Evolutionary conservation across 179 eudicot genomes (phyloP), one percentile per base, ranked within the genome.

Genomic region (Gypsophila paniculata): DNA sequence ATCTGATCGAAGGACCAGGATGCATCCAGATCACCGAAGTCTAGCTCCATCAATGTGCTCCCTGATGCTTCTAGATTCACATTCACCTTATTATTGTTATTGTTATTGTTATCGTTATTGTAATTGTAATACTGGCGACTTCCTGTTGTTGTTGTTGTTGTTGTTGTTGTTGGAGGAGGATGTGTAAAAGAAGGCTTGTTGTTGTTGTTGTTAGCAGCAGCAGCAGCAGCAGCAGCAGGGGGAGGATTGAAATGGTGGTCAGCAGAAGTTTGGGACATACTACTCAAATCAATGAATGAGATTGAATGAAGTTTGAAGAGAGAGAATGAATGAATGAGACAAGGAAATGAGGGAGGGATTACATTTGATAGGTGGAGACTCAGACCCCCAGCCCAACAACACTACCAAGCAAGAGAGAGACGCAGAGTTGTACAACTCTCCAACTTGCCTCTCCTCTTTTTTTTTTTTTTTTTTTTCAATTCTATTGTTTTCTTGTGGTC

Each of bases 1-100:
- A 91, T 85, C 79, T 90, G 96, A 79, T 90, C 96, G 61, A 90
- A 87, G 39, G 85, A 73, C 98, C 96, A 92, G 18, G 90, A 73
- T 25, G 78, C 79, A 19, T 82, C 95, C 10, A 84, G 85, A 79
- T 91, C 96, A 36, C 72, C 81, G 61, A 91, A 82, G 78, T 91
- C 96, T 78, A 91, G 80, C 76, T 83, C 91, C 91, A 89, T 87
- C 13, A 74, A 52, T 10, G 79, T 32, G 12, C 71, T 59, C 34
- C 23, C 10, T 10, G 77, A 54, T 29, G 68, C 51, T 48, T 70
- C 77, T 8, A 55, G 71, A 42, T 67, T 32, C 11, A 57, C 18
- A 44, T 46, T 0, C 19, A 19, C 1, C 15, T 14, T n/a, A 36
- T 22, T 62, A n/a, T 10, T 34, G 8, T 38, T 32, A 61, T 3